Conservation (phyloP, 257 asterid species). For the Ehretia macrophylla region DNA sequence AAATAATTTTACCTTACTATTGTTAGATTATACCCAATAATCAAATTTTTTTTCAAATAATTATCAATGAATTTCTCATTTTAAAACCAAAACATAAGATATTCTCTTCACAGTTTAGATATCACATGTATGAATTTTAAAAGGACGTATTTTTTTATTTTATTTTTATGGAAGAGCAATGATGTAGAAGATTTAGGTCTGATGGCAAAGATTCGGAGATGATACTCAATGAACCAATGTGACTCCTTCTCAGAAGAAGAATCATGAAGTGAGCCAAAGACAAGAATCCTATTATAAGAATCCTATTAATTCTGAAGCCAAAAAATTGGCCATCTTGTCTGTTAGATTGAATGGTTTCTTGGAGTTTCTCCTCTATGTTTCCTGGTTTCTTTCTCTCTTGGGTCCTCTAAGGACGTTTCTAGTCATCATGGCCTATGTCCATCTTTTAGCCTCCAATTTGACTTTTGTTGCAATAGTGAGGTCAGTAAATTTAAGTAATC, state of each 20-base stretch:
- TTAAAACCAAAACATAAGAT: no score
- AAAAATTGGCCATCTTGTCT: constrained; percentile 1
- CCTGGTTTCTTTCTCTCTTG: constrained; percentile 2
- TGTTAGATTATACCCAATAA: no score
- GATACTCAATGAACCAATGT: constrained; percentile 25
- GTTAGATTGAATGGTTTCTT: background rate
- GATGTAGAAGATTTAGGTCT: constrained; percentile 51
- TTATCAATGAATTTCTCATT: no score
- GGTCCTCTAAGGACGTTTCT: constrained; percentile 14
- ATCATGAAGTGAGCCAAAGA: background rate
- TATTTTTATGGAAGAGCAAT: constrained; percentile 20
- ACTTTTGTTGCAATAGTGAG: background rate
- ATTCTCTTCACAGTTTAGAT: no score
- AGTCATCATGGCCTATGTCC: constrained; percentile 20
- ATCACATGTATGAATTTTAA: no score
- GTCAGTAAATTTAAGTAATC: no score
- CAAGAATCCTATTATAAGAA: constrained; percentile 7
- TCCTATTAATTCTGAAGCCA: background rate
- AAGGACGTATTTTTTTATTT: background rate
- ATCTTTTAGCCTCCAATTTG: constrained; percentile 22
- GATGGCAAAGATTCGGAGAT: constrained; percentile 48
- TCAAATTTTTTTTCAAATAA: no score
- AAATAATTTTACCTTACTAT: no score
- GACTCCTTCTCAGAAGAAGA: constrained; percentile 17
- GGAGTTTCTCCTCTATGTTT: background rate